Conservation (phyloP, 495 filamentous ascomycete species). For the Penicillium dipodomyicola region DNA sequence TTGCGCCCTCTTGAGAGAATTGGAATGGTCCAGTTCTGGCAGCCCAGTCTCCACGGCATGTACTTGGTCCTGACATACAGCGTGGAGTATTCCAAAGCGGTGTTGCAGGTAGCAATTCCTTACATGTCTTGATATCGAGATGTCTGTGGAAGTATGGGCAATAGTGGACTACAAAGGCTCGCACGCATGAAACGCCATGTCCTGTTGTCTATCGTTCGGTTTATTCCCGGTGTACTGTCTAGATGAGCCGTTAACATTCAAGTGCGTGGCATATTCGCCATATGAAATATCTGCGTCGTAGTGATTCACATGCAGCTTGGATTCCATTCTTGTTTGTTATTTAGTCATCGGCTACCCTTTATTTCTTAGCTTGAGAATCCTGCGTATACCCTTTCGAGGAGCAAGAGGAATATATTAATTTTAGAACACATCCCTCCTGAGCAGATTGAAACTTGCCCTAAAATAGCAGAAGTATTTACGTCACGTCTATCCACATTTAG, state of each 20-base stretch:
- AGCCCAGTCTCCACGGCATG: not conserved
- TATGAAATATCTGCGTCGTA: no score
- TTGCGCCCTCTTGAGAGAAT: not conserved
- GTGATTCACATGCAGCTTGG: no score
- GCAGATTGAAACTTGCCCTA: not conserved
- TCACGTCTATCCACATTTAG: not conserved
- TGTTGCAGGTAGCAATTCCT: not conserved
- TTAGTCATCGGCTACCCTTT: not conserved
- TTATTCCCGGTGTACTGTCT: no score
- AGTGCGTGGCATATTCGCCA: no score
- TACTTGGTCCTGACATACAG: no score
- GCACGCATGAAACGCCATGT: not conserved
- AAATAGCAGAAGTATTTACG: not conserved
- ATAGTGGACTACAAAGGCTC: not conserved
- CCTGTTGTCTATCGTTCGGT: no score
- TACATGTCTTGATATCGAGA: not conserved
- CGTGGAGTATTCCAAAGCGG: not conserved
- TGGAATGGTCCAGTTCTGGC: not conserved
- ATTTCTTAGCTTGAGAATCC: not conserved
- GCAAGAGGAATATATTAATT: not conserved
- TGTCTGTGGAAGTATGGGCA: not conserved
- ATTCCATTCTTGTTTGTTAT: not conserved
- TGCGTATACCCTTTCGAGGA: not conserved
- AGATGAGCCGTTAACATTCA: no score
- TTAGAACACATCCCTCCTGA: not conserved